Evolutionary conservation across 1,284 basidiomycete species (phyloP).

Genomic region (Marasmius tenuissimus): DNA sequence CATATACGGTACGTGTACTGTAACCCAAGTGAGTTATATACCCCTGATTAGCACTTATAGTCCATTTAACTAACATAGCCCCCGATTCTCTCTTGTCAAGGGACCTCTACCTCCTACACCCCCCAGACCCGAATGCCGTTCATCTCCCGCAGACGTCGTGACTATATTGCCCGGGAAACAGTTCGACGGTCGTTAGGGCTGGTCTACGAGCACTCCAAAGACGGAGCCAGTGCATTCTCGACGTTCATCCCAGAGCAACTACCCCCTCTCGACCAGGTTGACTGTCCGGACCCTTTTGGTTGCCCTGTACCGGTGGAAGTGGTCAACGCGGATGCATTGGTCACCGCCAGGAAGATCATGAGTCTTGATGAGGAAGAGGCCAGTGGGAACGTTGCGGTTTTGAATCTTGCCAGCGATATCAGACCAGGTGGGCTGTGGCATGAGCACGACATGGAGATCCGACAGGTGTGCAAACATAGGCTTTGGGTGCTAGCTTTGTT

Average conservation of each 20-base stretch:
- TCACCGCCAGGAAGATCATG: slow-evolving; percentile 33
- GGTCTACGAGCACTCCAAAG: slow-evolving; percentile 23
- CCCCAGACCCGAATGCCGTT: not conserved
- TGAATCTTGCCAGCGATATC: slow-evolving; percentile 44
- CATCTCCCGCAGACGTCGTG: not conserved
- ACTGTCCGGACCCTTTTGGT: slow-evolving; percentile 21
- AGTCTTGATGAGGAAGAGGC: slow-evolving; percentile 20
- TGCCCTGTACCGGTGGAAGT: slow-evolving; percentile 25
- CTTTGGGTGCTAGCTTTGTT: not conserved
- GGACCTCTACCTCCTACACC: no score
- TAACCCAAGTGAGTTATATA: no score
- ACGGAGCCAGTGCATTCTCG: slow-evolving; percentile 34
- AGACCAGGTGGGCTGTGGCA: slow-evolving; percentile 34
- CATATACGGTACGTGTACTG: no score
- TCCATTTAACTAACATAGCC: not conserved
- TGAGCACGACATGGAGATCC: slow-evolving; percentile 34
- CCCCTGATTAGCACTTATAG: no score
- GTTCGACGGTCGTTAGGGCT: slow-evolving; percentile 28
- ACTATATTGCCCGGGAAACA: slow-evolving; percentile 32
- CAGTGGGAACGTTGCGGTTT: slow-evolving; percentile 33
- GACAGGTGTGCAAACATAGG: slow-evolving; percentile 26
- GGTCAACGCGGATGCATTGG: slow-evolving; percentile 39
- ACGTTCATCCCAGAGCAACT: slow-evolving; percentile 33
- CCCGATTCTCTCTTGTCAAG: not conserved
- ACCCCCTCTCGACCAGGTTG: slow-evolving; percentile 24